Evolutionary conservation across 345 rosid species (phyloP).

Genomic region (Limnanthes douglasii): DNA sequence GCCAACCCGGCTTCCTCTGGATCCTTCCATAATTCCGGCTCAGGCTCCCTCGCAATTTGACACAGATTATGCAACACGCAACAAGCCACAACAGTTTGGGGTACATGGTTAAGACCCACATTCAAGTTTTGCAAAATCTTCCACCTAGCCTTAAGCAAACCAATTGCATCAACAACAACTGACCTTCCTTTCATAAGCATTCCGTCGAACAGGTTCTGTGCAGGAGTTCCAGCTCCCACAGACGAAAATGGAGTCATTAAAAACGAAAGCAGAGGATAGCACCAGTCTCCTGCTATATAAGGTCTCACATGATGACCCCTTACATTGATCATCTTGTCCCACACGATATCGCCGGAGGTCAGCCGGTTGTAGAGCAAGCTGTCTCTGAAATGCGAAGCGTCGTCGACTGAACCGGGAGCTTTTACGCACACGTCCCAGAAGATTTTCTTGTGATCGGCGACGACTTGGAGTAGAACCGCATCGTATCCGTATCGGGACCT

Average conservation of each 20-base stretch:
- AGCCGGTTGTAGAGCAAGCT: conserved; percentile 76
- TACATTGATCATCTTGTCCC: conserved; percentile 70
- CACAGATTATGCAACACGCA: conserved; percentile 96
- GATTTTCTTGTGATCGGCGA: conserved; percentile 81
- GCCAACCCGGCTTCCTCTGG: conserved; percentile 66
- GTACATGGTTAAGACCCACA: conserved; percentile 86
- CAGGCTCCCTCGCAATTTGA: conserved; percentile 94
- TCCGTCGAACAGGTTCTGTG: conserved; percentile 86
- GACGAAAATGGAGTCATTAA: conserved; percentile 91
- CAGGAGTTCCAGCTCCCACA: conserved; percentile 62
- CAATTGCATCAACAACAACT: conserved; percentile 85
- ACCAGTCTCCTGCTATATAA: conserved; percentile 92
- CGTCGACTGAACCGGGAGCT: conserved; percentile 79
- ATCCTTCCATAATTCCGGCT: conserved; percentile 77
- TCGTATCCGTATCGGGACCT: conserved; percentile 52
- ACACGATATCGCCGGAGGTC: conserved; percentile 70
- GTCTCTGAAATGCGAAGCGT: conserved; percentile 74
- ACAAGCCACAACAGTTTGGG: conserved; percentile 96
- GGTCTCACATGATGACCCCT: conserved; percentile 89
- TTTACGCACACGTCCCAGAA: conserved; percentile 96
- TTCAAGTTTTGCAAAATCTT: conserved; percentile 89
- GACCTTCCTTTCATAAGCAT: conserved; percentile 98
- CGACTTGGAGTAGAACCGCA: conserved; percentile 78
- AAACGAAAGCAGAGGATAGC: conserved; percentile 70
- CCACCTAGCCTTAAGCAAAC: conserved; percentile 87